Evolutionary conservation across 495 filamentous ascomycete species (phyloP), one percentile per base, ranked within the genome.

Genomic region (Endocarpon pusillum): DNA sequence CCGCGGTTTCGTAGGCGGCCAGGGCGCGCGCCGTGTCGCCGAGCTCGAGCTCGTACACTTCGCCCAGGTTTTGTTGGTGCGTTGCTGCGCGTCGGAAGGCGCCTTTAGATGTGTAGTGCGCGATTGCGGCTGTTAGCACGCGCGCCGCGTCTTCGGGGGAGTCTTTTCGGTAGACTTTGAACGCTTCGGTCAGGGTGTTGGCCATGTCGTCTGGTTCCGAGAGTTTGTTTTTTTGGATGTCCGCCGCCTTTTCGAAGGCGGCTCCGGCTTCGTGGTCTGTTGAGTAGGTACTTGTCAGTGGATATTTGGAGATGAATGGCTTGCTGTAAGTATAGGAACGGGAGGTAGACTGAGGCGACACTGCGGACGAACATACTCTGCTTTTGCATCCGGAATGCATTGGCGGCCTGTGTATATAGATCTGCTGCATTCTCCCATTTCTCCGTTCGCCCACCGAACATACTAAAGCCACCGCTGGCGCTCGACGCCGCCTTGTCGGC

Each of bases 191-290:
- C 38, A 79, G 59, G 30, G 73, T 72, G 50, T 87, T 87, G 22
- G 86, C 84, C 20, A 78, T 80, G 49, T 94, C 85, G 49, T 89
- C 79, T 28, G 79, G 79, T 48, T 94, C 84, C 51, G 80, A 83
- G 27, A 92, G 67, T 38, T 83, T 72, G 32, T 75, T 65, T 4
- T 47, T 63, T 55, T 89, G 81, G 28, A 94, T 71, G 3, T 61
- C 44, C 15, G 85, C 85, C 9, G 81, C 81, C 41, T 74, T 71
- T 52, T 86, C 79, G 42, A 85, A 86, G 4, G 77, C 70, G 40
- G 69, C 60, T 9, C 83, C 85, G 16, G 85, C 81, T 63, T 89
- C 79, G 42, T 71, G 77, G 58, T 73, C 79, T 85, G 33, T 40
- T 21, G 22, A 23, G 29, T 3, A 24, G 12, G 33, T 0, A n/a